These are phyloP conservation scores for Trametes polyzona DNA, from an alignment of 1,284 basidiomycete genomes.

Conservation along the genomic window DNA sequence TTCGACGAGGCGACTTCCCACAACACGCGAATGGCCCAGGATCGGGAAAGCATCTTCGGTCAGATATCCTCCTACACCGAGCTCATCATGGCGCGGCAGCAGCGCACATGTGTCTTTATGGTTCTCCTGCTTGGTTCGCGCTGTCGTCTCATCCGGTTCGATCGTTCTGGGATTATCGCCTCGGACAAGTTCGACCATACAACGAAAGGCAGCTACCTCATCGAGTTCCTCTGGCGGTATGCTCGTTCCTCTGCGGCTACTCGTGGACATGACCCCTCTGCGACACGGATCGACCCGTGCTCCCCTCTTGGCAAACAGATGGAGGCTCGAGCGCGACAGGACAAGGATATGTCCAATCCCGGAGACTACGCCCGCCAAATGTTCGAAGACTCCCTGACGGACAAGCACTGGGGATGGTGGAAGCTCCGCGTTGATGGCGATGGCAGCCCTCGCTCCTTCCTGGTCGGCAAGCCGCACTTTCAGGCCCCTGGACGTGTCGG, in stretches of 20 bases:
- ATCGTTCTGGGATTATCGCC: slow-evolving; percentile 1
- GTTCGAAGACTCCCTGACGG: not conserved
- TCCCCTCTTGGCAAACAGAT: not conserved
- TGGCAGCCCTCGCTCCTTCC: not conserved
- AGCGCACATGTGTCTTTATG: slow-evolving; percentile 2
- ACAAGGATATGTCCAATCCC: too few species aligned
- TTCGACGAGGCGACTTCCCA: too few species aligned
- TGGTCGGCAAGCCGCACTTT: slow-evolving; percentile 10
- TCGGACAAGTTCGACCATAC: slow-evolving; percentile 14
- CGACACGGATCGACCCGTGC: not conserved
- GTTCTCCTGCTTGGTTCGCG: slow-evolving; percentile 1
- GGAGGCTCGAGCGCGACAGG: not conserved
- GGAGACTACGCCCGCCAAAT: not conserved
- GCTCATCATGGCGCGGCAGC: slow-evolving; percentile 2
- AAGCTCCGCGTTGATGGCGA: not conserved
- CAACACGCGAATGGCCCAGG: too few species aligned
- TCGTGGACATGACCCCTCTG: slow-evolving; percentile 16
- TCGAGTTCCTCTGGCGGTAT: slow-evolving; percentile 8
- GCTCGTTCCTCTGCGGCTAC: not conserved
- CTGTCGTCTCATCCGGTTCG: slow-evolving; percentile 12
- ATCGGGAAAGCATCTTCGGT: too few species aligned
- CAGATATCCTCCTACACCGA: slow-evolving; percentile 3
- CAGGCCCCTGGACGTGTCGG: not conserved
- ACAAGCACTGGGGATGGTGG: not conserved
- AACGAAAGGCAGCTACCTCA: not conserved